Evolutionary conservation across 179 eudicot species (phyloP).

Genomic region (Gypsophila paniculata): DNA sequence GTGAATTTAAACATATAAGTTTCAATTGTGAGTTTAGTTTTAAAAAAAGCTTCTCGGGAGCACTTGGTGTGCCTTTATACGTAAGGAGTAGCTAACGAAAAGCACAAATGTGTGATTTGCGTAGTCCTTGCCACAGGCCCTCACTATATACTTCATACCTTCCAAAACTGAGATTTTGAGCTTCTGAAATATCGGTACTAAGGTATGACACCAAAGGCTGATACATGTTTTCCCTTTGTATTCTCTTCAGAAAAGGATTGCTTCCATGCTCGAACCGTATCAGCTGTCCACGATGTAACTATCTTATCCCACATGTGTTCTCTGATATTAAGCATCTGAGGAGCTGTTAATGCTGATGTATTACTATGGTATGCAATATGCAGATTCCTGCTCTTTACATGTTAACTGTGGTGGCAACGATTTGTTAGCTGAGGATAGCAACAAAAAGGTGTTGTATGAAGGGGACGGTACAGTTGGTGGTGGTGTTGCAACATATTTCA

Average conservation of each 20-base stretch:
- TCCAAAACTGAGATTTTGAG: background rate
- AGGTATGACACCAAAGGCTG: constrained; percentile 13
- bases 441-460: constrained; percentile 42
- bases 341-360: constrained; percentile 10
- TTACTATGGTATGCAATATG: constrained; percentile 1
- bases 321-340: background rate
- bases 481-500: constrained; percentile 50
- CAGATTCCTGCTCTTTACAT: constrained; percentile 64
- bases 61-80: background rate
- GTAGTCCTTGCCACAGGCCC: background rate
- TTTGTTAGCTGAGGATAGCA: constrained; percentile 32
- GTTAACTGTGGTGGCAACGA: constrained; percentile 64
- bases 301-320: background rate
- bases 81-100: background rate
- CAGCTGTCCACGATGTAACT: constrained; percentile 48
- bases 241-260: constrained; percentile 40
- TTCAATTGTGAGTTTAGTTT: no score
- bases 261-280: constrained; percentile 51
- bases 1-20: background rate
- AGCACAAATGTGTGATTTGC: background rate
- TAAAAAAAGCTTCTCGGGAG: background rate
- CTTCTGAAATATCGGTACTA: constrained; percentile 10
- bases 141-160: background rate
- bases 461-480: constrained; percentile 54
- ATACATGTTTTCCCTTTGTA: constrained; percentile 11